These are phyloP conservation scores for Microdochium nivale DNA, from an alignment of 2,329 filamentous ascomycete genomes.

Conservation along the genomic window DNA sequence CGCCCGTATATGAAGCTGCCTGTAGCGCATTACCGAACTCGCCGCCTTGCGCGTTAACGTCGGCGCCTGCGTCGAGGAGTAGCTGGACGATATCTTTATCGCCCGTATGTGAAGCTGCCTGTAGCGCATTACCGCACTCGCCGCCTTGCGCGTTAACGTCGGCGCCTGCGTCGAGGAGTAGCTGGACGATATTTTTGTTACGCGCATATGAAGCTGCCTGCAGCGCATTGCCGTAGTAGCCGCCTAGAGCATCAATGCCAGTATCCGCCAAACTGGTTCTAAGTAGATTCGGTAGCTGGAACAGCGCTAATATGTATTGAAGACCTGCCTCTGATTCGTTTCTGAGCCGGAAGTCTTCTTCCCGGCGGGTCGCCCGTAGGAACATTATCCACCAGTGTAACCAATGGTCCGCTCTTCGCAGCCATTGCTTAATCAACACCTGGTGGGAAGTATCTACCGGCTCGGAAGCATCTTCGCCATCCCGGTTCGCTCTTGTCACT, in stretches of 20 bases:
- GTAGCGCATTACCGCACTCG: neutral
- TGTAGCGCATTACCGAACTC: constrained; percentile 3
- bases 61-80: neutral
- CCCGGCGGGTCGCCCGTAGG: no score
- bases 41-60: constrained; percentile 1
- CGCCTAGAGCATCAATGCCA: neutral
- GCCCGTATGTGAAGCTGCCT: neutral
- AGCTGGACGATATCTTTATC: constrained; percentile 7
- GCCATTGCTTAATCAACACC: neutral
- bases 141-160: constrained; percentile 1
- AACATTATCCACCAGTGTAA: no score
- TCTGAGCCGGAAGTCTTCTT: no score
- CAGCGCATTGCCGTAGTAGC: neutral
- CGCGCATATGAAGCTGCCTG: no score
- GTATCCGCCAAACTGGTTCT: neutral
- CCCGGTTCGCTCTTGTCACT: neutral
- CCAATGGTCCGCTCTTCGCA: no score
- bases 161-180: neutral
- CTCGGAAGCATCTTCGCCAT: no score
- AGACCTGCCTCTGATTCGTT: neutral
- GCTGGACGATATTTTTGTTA: neutral
- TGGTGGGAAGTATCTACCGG: neutral
- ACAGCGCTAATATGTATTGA: neutral
- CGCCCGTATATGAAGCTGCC: neutral
- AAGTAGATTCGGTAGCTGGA: neutral